phyloP scores from a whole-genome alignment of 192 early-diverging fungal genomes.

The Coemansia sp. region DNA sequence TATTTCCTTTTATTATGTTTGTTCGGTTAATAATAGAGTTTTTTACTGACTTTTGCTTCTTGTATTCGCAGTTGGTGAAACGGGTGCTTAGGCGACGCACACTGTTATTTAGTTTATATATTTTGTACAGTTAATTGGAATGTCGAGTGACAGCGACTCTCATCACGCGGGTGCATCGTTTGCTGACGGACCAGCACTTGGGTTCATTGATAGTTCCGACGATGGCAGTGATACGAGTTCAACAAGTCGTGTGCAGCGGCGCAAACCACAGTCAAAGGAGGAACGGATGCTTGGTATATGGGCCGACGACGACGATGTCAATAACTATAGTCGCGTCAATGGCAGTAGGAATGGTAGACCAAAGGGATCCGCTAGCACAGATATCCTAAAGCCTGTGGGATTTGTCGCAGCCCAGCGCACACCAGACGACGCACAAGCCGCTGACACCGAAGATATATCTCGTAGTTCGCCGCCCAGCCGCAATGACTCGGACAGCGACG shows the following conservation, averaged over 20 bases:
- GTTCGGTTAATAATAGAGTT: too few species aligned
- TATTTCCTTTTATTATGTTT: too few species aligned
- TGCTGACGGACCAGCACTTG: constrained; percentile 10
- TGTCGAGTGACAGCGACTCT: too few species aligned
- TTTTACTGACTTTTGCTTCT: too few species aligned
- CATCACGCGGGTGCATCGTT: not conserved
- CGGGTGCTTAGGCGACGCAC: too few species aligned
- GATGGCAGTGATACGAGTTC: not conserved
- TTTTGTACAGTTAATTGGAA: too few species aligned
- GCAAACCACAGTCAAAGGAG: constrained; percentile 19
- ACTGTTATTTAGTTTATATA: too few species aligned
- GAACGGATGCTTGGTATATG: constrained; percentile 43
- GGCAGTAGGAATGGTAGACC: not conserved
- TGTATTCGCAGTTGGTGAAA: too few species aligned
- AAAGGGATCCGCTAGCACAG: not conserved
- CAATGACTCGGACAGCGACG: not conserved
- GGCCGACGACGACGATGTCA: constrained; percentile 21
- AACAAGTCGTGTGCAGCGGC: not conserved
- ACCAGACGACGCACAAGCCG: not conserved
- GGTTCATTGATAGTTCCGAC: constrained; percentile 37
- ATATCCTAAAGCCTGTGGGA: constrained; percentile 12
- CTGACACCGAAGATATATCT: not conserved
- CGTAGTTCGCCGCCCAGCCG: not conserved
- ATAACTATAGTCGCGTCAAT: not conserved
- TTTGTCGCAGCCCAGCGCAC: constrained; percentile 18